A percentile compares a stretch with the other conserved stretches of the same genome.
Evolutionary conservation across 2,329 filamentous ascomycete species (phyloP).

Genomic region (Aureobasidium sp.): DNA sequence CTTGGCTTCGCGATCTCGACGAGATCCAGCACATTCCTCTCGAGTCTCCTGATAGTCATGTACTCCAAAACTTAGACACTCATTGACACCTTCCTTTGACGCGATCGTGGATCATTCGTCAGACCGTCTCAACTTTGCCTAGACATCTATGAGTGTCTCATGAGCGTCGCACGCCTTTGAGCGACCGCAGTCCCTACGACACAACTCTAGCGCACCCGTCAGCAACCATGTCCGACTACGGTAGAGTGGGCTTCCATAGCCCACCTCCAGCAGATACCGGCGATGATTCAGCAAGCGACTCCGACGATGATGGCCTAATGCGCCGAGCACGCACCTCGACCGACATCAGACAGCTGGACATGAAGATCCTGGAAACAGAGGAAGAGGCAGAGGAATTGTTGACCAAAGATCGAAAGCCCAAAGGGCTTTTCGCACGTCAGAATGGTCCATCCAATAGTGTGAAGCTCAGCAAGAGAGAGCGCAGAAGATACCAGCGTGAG

Average conservation of each 20-base stretch:
- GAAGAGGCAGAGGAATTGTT: conserved; percentile 41
- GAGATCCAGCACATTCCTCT: not conserved
- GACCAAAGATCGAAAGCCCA: conserved; percentile 21
- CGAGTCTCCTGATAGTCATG: not conserved
- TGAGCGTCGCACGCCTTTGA: not conserved
- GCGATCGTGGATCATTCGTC: not conserved
- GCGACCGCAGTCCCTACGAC: not conserved
- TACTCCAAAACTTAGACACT: not conserved
- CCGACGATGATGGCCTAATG: conserved; percentile 21
- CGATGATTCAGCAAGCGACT: conserved; percentile 15
- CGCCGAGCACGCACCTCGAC: conserved; percentile 28
- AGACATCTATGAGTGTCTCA: not conserved
- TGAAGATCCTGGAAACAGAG: conserved; percentile 38
- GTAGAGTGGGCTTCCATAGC: conserved; percentile 16
- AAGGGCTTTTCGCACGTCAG: conserved; percentile 25
- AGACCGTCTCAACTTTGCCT: not conserved
- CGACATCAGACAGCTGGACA: conserved; percentile 31
- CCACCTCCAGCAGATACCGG: conserved; percentile 3
- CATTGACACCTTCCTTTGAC: not conserved
- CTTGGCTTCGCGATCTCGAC: not conserved
- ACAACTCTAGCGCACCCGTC: not conserved
- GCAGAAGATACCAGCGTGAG: conserved; percentile 24
- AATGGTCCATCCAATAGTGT: conserved; percentile 17
- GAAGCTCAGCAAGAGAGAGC: conserved; percentile 26
- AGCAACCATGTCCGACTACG: conserved; percentile 14